Conservation (phyloP, 805 yeast genomes). For the Candida glaebosa region DNA sequence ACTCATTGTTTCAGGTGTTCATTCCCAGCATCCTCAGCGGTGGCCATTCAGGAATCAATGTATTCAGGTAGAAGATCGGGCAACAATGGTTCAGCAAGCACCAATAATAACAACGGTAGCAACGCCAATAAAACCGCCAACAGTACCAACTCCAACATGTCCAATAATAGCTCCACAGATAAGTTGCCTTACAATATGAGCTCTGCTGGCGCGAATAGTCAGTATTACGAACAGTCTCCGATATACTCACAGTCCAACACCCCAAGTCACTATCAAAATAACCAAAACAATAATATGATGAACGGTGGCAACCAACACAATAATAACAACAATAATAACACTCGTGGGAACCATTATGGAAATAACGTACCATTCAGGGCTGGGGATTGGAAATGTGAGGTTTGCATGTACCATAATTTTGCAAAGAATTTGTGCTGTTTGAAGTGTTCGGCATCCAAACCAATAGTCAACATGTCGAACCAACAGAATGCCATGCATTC, state of each 20-base stretch:
- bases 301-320: slow-evolving; percentile 12
- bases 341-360: slow-evolving; percentile 18
- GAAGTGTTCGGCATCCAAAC: slow-evolving; percentile 79
- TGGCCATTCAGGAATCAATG: slow-evolving; percentile 63
- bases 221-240: slow-evolving; percentile 2
- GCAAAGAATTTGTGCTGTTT: slow-evolving; percentile 86
- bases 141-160: background rate
- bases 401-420: slow-evolving; percentile 85
- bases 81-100: slow-evolving; percentile 7
- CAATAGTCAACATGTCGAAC: slow-evolving; percentile 14
- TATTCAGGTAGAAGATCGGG: slow-evolving; percentile 17
- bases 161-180: slow-evolving; percentile 9
- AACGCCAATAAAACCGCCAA: slow-evolving; percentile 11
- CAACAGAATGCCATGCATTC: slow-evolving; percentile 19
- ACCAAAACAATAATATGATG: slow-evolving; percentile 7
- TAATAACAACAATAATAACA: slow-evolving; percentile 14
- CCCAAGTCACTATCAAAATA: slow-evolving; percentile 5
- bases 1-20: slow-evolving; percentile 93
- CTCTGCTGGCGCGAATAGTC: slow-evolving; percentile 10
- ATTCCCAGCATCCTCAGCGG: slow-evolving; percentile 76
- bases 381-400: slow-evolving; percentile 94
- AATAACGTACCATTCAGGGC: slow-evolving; percentile 88
- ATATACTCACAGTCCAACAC: slow-evolving; percentile 1
- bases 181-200: slow-evolving; percentile 15
- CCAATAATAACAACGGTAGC: slow-evolving; percentile 5